Evolutionary conservation across 2,329 filamentous ascomycete species (phyloP).

Genomic region (Exserohilum turcica): DNA sequence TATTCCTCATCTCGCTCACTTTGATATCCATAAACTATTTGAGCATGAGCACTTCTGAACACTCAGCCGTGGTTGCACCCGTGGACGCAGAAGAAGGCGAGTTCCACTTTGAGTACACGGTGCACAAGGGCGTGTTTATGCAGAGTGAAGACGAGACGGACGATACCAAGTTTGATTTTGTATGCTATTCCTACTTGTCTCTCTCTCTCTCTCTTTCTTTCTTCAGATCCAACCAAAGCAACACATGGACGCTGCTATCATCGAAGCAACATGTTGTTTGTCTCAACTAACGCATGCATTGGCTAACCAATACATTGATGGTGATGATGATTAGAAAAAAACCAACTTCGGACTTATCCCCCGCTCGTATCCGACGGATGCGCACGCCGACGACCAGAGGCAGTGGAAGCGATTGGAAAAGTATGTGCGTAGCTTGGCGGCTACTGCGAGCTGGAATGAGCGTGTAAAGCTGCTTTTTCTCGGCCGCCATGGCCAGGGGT

Average conservation of each 20-base stretch:
- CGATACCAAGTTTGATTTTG: conserved; percentile 66
- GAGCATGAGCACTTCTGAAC: conserved; percentile 3
- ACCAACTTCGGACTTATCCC: conserved; percentile 70
- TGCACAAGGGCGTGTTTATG: conserved; percentile 65
- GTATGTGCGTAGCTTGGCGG: conserved; percentile 61
- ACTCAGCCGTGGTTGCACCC: background rate
- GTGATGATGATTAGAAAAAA: background rate
- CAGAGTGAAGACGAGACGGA: conserved; percentile 65
- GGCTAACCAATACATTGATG: background rate
- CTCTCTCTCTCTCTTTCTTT: background rate
- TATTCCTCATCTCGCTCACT: conserved; percentile 17
- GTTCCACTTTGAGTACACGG: conserved; percentile 62
- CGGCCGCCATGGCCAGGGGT: conserved; percentile 72
- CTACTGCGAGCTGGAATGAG: conserved; percentile 48
- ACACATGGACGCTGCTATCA: too few relatives aligned
- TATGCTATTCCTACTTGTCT: conserved; percentile 36
- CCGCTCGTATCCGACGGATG: conserved; percentile 59
- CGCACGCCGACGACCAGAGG: conserved; percentile 42
- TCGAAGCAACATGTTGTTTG: too few relatives aligned
- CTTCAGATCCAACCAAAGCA: background rate
- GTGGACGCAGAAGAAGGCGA: conserved; percentile 7
- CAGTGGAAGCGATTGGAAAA: conserved; percentile 67
- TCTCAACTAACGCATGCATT: too few relatives aligned
- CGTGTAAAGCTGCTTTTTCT: conserved; percentile 71
- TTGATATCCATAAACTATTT: conserved; percentile 17